Evolutionary conservation across 179 eudicot species (phyloP).

Genomic region (Silene noctiflora): DNA sequence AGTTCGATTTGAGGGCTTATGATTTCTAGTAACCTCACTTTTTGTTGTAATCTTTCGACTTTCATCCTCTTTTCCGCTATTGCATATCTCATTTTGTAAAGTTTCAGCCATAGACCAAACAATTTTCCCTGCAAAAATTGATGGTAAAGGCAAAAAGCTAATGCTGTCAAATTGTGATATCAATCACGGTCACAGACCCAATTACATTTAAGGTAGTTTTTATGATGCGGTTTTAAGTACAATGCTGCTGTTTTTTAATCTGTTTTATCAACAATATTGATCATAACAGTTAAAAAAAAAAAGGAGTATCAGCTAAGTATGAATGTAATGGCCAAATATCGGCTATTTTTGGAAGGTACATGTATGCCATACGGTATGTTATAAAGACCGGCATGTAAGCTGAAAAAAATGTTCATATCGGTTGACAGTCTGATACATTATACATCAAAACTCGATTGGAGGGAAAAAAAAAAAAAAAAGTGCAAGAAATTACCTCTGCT

Average conservation of each 20-base stretch:
- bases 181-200: background rate
- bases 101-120: constrained; percentile 57
- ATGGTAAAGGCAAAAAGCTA: background rate
- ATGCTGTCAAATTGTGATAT: background rate
- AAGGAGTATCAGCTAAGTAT: too few relatives aligned
- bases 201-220: background rate
- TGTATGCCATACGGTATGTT: too few relatives aligned
- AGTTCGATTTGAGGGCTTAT: constrained; percentile 47
- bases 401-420: too few relatives aligned
- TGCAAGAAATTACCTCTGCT: constrained; percentile 48
- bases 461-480: background rate
- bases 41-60: constrained; percentile 48
- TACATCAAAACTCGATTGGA: too few relatives aligned
- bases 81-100: constrained; percentile 46
- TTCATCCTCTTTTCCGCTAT: constrained; percentile 47
- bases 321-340: too few relatives aligned
- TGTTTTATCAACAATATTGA: background rate
- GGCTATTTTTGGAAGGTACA: too few relatives aligned
- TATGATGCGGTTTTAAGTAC: background rate
- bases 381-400: too few relatives aligned
- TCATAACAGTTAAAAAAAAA: too few relatives aligned
- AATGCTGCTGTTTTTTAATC: background rate
- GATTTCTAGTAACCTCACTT: constrained; percentile 44
- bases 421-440: too few relatives aligned
- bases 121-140: constrained; percentile 43